phyloP scores from a whole-genome alignment of 352 stramenopile genomes.

The Phytophthora cactorum region DNA sequence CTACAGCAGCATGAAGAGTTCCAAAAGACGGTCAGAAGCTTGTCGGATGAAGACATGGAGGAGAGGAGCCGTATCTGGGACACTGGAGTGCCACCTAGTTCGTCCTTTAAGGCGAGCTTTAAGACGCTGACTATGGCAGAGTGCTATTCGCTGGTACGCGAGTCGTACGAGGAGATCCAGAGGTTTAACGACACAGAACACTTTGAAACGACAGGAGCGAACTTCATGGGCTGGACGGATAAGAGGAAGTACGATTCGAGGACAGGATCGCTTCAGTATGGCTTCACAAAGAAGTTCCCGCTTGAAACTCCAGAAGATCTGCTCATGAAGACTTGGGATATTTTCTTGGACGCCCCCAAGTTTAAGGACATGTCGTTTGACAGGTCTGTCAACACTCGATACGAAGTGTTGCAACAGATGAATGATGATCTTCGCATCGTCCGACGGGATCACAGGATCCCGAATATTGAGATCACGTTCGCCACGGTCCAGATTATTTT shows the following conservation, averaged over 20 bases:
- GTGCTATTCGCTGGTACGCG: constrained; percentile 57
- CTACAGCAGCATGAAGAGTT: constrained; percentile 46
- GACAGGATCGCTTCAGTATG: constrained; percentile 52
- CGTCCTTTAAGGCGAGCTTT: constrained; percentile 52
- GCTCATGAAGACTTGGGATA: constrained; percentile 54
- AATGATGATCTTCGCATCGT: constrained; percentile 72
- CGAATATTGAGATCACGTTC: constrained; percentile 57
- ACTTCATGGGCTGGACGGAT: constrained; percentile 68
- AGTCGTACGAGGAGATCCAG: constrained; percentile 60
- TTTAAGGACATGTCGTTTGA: constrained; percentile 61
- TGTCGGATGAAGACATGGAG: constrained; percentile 22
- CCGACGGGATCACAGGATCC: constrained; percentile 58
- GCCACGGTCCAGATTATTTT: constrained; percentile 67
- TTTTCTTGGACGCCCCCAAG: constrained; percentile 46
- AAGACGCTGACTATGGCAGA: constrained; percentile 24
- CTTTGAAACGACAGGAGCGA: constrained; percentile 45
- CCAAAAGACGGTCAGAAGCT: constrained; percentile 28
- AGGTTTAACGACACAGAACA: constrained; percentile 39
- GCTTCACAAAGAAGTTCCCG: constrained; percentile 61
- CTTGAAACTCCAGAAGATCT: constrained; percentile 38
- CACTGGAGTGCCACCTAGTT: constrained; percentile 41
- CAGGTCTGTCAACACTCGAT: constrained; percentile 50
- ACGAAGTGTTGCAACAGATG: constrained; percentile 59
- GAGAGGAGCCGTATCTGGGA: constrained; percentile 25
- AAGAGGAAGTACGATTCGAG: constrained; percentile 38